Conservation (phyloP, 2,329 filamentous ascomycete species). For the Calonectria pseudoturangicola region DNA sequence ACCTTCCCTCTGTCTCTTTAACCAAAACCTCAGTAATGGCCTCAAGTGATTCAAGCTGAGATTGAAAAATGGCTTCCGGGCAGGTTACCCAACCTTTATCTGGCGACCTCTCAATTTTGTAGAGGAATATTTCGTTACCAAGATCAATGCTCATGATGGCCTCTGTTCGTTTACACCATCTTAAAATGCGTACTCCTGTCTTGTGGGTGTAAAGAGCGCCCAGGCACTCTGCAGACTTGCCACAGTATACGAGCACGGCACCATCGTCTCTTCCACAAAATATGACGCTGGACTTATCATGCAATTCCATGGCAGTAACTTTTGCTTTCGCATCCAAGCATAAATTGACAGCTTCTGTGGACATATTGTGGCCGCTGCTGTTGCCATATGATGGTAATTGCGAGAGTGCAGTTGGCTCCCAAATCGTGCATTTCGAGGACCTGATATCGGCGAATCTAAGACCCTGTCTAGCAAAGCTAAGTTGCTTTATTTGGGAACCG, state of each 20-base stretch:
- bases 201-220: slow-evolving; percentile 56
- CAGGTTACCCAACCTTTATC: slow-evolving; percentile 36
- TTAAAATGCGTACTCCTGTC: slow-evolving; percentile 52
- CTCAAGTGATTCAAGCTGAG: slow-evolving; percentile 49
- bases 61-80: slow-evolving; percentile 43
- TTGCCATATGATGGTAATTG: slow-evolving; percentile 53
- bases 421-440: slow-evolving; percentile 60
- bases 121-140: slow-evolving; percentile 51
- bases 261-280: slow-evolving; percentile 62
- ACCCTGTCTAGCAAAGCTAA: slow-evolving; percentile 57
- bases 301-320: slow-evolving; percentile 55
- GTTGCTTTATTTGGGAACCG: slow-evolving; percentile 53
- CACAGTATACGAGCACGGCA: slow-evolving; percentile 56
- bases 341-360: slow-evolving; percentile 49
- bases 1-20: slow-evolving; percentile 50
- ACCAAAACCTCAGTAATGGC: slow-evolving; percentile 54
- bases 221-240: slow-evolving; percentile 40
- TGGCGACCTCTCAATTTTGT: slow-evolving; percentile 40
- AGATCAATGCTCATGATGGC: slow-evolving; percentile 55
- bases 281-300: slow-evolving; percentile 51
- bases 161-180: slow-evolving; percentile 49
- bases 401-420: slow-evolving; percentile 58
- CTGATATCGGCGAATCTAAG: slow-evolving; percentile 59
- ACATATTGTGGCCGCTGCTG: slow-evolving; percentile 50
- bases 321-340: slow-evolving; percentile 50